Percentiles rank a stretch among this genome's conserved stretches.
These are phyloP conservation scores for Phytopythium aichiense DNA, from an alignment of 352 stramenopile genomes.

Conservation along the genomic window DNA sequence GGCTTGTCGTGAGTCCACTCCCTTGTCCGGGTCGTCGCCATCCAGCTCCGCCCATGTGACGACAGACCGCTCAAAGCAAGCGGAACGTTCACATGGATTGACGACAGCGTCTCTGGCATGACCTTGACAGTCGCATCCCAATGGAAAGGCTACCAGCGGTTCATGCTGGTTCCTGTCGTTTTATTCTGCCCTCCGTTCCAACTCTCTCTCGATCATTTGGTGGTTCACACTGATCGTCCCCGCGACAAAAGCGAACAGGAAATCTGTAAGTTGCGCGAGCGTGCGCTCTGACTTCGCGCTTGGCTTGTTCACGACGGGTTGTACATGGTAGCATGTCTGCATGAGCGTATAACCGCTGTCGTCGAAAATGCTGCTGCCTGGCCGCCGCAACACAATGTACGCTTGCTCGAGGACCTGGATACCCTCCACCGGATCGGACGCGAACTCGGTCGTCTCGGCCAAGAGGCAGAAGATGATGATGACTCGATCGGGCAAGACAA, in stretches of 20 bases:
- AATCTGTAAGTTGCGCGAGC: not conserved
- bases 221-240: not conserved
- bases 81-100: too few species aligned
- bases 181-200: not conserved
- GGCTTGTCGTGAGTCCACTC: too few species aligned
- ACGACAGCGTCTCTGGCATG: too few species aligned
- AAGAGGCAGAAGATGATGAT: conserved; percentile 3
- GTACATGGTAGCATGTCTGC: conserved; percentile 1
- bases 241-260: conserved; percentile 2
- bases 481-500: not conserved
- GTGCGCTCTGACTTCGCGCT: not conserved
- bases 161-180: not conserved
- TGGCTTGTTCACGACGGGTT: not conserved
- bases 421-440: not conserved
- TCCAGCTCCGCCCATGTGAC: too few species aligned
- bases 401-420: conserved; percentile 6
- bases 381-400: conserved; percentile 4
- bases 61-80: too few species aligned
- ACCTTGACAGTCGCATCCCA: too few species aligned
- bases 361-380: not conserved
- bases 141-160: too few species aligned
- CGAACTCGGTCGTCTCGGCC: conserved; percentile 4
- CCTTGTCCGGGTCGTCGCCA: too few species aligned
- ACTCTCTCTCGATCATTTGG: conserved; percentile 3
- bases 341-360: not conserved